A percentile compares a stretch with the other conserved stretches of the same genome.
Evolutionary conservation across 441 rosid species (phyloP).

Genomic region (Codiaeum variegatum): DNA sequence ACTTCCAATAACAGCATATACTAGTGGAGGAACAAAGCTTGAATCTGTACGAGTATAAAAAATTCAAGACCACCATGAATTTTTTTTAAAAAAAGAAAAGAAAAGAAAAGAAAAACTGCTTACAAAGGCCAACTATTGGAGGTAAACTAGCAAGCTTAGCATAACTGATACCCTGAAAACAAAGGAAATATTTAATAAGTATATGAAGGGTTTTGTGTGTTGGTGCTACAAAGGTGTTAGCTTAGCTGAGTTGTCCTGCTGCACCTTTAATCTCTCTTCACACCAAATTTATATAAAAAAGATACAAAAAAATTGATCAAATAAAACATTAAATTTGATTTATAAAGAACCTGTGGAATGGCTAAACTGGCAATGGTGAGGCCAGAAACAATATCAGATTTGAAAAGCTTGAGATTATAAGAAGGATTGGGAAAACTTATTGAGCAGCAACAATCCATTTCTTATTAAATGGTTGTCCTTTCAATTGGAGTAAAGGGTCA

Average conservation of each 20-base stretch:
- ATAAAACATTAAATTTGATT: neutral
- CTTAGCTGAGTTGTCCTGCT: too few relatives aligned
- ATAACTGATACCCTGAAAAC: conserved; percentile 85
- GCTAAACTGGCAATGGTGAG: conserved; percentile 96
- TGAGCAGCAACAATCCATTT: conserved; percentile 62
- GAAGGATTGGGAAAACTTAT: conserved; percentile 76
- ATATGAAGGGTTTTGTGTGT: too few relatives aligned
- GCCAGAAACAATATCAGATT: conserved; percentile 80
- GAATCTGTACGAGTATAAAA: too few relatives aligned
- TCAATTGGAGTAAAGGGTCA: conserved; percentile 87
- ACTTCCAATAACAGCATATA: conserved; percentile 86
- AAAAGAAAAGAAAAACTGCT: conserved; percentile 36
- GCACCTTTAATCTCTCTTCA: too few relatives aligned
- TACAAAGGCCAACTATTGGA: conserved; percentile 88
- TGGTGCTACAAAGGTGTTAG: too few relatives aligned
- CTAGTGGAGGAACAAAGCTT: conserved; percentile 91
- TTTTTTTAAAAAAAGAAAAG: too few relatives aligned
- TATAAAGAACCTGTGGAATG: conserved; percentile 74
- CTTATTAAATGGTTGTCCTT: conserved; percentile 49
- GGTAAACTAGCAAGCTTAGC: conserved; percentile 92
- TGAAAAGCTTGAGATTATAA: conserved; percentile 61
- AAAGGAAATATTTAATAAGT: too few relatives aligned
- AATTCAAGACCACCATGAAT: too few relatives aligned
- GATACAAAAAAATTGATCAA: neutral
- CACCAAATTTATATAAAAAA: too few relatives aligned